A percentile compares a stretch with the other conserved stretches of the same genome.
Conservation (phyloP, 192 early-diverging fungal genomes). For the Entomortierella beljakovae region DNA sequence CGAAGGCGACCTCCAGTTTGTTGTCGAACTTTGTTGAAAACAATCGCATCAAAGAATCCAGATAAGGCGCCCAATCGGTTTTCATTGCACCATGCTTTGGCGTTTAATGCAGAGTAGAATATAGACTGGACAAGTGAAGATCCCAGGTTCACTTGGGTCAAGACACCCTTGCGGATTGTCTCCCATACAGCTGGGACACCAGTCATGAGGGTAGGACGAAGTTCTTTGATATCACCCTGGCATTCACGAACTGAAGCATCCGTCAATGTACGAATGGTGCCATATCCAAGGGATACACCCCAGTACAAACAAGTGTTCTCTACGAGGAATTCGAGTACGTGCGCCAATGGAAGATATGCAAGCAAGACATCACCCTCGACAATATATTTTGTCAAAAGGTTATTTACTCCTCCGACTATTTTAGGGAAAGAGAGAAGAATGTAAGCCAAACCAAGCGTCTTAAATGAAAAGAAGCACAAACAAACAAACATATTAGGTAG, state of each 20-base stretch:
- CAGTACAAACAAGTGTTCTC: slow-evolving; percentile 74
- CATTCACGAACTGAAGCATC: slow-evolving; percentile 72
- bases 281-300: slow-evolving; percentile 73
- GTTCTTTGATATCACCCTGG: slow-evolving; percentile 74
- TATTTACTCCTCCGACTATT: slow-evolving; percentile 64
- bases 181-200: slow-evolving; percentile 90
- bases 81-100: slow-evolving; percentile 73
- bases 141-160: slow-evolving; percentile 64
- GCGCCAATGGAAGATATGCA: slow-evolving; percentile 87
- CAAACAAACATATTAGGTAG: neutral
- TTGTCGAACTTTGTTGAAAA: slow-evolving; percentile 83
- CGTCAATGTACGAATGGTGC: slow-evolving; percentile 74
- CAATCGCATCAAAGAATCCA: slow-evolving; percentile 71
- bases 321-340: slow-evolving; percentile 87
- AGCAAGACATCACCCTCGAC: slow-evolving; percentile 66
- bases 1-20: slow-evolving; percentile 86
- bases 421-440: neutral
- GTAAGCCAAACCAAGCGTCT: neutral
- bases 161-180: slow-evolving; percentile 85
- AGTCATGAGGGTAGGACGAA: slow-evolving; percentile 79
- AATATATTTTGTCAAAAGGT: slow-evolving; percentile 55
- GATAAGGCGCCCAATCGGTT: slow-evolving; percentile 65
- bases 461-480: neutral
- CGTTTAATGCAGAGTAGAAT: slow-evolving; percentile 75
- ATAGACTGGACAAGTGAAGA: slow-evolving; percentile 65